Conservation (phyloP, 495 filamentous ascomycete species). For the Daldinia vernicosa region DNA sequence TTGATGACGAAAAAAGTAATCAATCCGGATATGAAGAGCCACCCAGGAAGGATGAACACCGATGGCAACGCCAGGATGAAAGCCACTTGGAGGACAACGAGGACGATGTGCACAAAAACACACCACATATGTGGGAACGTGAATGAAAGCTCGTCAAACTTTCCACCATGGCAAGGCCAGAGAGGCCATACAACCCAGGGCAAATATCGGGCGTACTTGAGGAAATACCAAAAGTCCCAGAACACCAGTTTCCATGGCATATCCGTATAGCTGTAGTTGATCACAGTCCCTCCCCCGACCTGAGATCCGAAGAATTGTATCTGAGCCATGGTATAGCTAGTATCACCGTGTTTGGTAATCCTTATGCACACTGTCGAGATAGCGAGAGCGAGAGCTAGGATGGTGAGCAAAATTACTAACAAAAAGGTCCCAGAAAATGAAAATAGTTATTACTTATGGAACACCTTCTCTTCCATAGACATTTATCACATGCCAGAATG, state of each 20-base stretch:
- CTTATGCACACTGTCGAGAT: not conserved
- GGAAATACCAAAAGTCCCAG: not conserved
- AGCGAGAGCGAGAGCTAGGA: not conserved
- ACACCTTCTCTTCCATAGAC: not conserved
- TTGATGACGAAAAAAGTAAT: not conserved
- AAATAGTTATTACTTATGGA: not conserved
- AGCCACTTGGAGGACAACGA: not conserved
- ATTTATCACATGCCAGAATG: not conserved
- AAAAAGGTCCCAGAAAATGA: not conserved
- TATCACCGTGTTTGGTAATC: not conserved
- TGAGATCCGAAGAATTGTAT: not conserved
- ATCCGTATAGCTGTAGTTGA: conserved; percentile 5
- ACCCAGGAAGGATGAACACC: not conserved
- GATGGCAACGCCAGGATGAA: not conserved
- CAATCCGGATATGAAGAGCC: not conserved
- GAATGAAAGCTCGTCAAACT: not conserved
- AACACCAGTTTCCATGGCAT: conserved; percentile 2
- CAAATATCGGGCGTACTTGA: not conserved
- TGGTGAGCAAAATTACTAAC: not conserved
- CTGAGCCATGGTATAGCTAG: not conserved
- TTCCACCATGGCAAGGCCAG: not conserved
- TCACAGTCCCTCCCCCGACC: not conserved
- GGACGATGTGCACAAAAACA: not conserved
- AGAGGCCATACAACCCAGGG: not conserved
- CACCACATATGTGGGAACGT: conserved; percentile 4